Conservation (phyloP, 2,329 filamentous ascomycete species). For the Neofusicoccum kwambonambiense region DNA sequence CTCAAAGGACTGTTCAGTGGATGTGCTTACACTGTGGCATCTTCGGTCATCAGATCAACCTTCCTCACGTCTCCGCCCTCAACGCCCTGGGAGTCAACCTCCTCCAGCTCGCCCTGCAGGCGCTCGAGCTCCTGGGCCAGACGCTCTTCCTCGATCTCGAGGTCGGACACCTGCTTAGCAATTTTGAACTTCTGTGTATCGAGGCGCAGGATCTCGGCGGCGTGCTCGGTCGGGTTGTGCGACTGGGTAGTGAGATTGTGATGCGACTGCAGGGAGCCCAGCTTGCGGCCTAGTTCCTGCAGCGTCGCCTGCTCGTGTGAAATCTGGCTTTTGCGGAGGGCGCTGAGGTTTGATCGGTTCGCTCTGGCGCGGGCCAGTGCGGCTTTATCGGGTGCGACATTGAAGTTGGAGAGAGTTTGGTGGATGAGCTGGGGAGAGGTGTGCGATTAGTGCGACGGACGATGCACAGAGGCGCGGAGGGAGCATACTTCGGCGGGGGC, state of each 20-base stretch:
- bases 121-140: constrained; percentile 75
- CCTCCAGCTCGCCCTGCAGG: constrained; percentile 70
- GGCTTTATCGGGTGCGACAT: constrained; percentile 82
- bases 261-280: constrained; percentile 71
- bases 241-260: constrained; percentile 72
- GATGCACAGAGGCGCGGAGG: not conserved
- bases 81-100: constrained; percentile 82
- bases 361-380: constrained; percentile 59
- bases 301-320: constrained; percentile 29
- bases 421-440: constrained; percentile 68
- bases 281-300: constrained; percentile 67
- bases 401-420: constrained; percentile 92
- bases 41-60: constrained; percentile 39
- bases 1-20: not conserved
- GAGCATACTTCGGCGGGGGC: constrained; percentile 75
- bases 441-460: constrained; percentile 4
- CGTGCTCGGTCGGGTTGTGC: constrained; percentile 78
- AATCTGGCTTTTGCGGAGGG: constrained; percentile 69
- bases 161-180: constrained; percentile 84
- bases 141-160: constrained; percentile 95
- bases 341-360: constrained; percentile 78
- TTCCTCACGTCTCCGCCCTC: constrained; percentile 63
- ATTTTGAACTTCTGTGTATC: constrained; percentile 93
- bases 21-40: constrained; percentile 47
- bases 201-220: constrained; percentile 77